Percentiles rank a stretch among this genome's conserved stretches.
phyloP scores from a whole-genome alignment of 2,329 filamentous ascomycete species.

The Scedosporium aurantiacum region DNA sequence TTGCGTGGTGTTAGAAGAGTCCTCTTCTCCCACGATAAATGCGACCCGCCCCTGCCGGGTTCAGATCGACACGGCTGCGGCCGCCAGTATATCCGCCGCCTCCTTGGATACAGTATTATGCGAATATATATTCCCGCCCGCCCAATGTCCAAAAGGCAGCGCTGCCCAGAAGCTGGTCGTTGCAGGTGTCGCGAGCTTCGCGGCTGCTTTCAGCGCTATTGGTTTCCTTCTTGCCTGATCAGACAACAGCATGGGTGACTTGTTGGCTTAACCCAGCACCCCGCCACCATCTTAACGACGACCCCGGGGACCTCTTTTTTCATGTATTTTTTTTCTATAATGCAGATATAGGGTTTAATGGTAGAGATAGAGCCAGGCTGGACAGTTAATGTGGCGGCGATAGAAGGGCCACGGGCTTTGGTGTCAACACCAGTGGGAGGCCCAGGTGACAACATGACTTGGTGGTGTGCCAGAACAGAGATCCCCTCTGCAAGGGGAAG shows the following conservation, averaged over 20 bases:
- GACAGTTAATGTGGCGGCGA: no score
- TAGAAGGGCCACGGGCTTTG: no score
- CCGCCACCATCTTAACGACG: background rate
- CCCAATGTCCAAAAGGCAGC: conserved; percentile 10
- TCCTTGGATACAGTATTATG: conserved; percentile 6
- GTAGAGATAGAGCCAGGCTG: no score
- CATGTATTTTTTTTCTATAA: no score
- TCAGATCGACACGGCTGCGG: conserved; percentile 11
- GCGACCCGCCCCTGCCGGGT: conserved; percentile 12
- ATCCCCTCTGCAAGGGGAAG: no score
- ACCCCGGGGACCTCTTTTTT: background rate
- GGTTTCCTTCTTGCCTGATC: conserved; percentile 11
- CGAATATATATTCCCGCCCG: conserved; percentile 9
- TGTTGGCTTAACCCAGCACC: background rate
- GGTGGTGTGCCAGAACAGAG: no score
- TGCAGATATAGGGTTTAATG: no score
- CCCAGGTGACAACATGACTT: no score
- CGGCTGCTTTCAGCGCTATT: conserved; percentile 5
- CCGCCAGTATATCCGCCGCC: conserved; percentile 11
- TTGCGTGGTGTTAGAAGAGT: conserved; percentile 9
- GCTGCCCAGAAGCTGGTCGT: conserved; percentile 5
- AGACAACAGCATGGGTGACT: background rate
- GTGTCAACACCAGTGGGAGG: no score
- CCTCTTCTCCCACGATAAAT: conserved; percentile 9
- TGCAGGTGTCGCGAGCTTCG: conserved; percentile 7